These are phyloP conservation scores for Meripilus lineatus DNA, from an alignment of 1,284 basidiomycete genomes.

Conservation along the genomic window DNA sequence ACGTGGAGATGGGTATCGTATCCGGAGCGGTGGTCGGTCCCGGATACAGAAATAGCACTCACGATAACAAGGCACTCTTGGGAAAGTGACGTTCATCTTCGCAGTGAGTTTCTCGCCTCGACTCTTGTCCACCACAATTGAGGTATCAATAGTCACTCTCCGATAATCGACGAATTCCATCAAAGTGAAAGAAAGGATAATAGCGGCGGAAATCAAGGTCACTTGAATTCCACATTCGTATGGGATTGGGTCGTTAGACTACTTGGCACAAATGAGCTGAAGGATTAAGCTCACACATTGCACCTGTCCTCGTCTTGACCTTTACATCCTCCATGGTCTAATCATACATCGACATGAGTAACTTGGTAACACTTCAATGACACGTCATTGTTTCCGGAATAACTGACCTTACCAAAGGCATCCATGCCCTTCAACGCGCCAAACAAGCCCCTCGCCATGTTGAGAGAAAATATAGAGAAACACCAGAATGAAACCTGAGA, in stretches of 20 bases:
- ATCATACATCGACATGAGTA: constrained; percentile 10
- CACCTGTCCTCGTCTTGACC: constrained; percentile 92
- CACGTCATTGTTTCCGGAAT: constrained; percentile 1
- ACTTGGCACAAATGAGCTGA: constrained; percentile 2
- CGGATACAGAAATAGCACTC: constrained; percentile 31
- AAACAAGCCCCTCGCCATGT: constrained; percentile 69
- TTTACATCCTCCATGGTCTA: constrained; percentile 98
- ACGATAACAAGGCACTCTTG: constrained; percentile 96
- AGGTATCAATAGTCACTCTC: constrained; percentile 81
- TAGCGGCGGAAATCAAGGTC: constrained; percentile 87
- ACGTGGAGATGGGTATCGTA: neutral
- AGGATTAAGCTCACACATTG: constrained; percentile 60
- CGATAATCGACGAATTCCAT: constrained; percentile 98
- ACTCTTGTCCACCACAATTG: constrained; percentile 88
- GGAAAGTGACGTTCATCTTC: constrained; percentile 92
- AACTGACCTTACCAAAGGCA: constrained; percentile 92
- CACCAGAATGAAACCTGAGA: constrained; percentile 24
- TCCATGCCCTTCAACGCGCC: constrained; percentile 81
- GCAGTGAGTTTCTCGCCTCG: constrained; percentile 93
- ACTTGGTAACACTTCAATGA: constrained; percentile 2
- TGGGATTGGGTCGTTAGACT: neutral
- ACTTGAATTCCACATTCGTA: too few species aligned
- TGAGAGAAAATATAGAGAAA: constrained; percentile 8
- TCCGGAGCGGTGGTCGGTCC: neutral
- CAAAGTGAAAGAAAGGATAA: constrained; percentile 88